Conservation (phyloP, 2,329 filamentous ascomycete species). For the Trichophyton verrucosum region DNA sequence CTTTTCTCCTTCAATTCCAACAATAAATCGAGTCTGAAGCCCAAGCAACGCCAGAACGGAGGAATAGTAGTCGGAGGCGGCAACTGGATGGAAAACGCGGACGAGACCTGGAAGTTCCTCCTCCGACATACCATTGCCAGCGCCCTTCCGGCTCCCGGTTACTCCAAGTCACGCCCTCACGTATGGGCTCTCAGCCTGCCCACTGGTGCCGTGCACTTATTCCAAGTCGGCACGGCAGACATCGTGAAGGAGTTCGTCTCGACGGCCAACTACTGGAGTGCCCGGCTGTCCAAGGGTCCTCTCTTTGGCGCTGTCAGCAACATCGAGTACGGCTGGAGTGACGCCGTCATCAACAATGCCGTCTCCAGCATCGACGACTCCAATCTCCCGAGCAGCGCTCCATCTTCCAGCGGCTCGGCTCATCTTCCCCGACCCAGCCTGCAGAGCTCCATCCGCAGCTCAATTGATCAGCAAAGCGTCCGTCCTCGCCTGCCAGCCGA, state of each 20-base stretch:
- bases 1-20: slow-evolving; percentile 84
- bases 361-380: slow-evolving; percentile 47
- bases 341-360: slow-evolving; percentile 67
- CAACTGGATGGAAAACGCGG: slow-evolving; percentile 96
- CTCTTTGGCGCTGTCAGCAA: slow-evolving; percentile 88
- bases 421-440: slow-evolving; percentile 37
- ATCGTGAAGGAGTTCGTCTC: slow-evolving; percentile 90
- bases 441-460: slow-evolving; percentile 51
- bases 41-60: slow-evolving; percentile 40
- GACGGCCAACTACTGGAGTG: slow-evolving; percentile 96
- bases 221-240: slow-evolving; percentile 90
- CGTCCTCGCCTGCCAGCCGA: slow-evolving; percentile 69
- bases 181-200: slow-evolving; percentile 91
- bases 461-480: slow-evolving; percentile 52
- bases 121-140: slow-evolving; percentile 87
- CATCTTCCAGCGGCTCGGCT: neutral
- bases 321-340: slow-evolving; percentile 94
- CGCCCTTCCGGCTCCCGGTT: slow-evolving; percentile 76
- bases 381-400: slow-evolving; percentile 22
- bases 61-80: slow-evolving; percentile 76
- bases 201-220: slow-evolving; percentile 90
- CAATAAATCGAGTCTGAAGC: slow-evolving; percentile 56
- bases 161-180: slow-evolving; percentile 77
- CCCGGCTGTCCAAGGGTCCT: slow-evolving; percentile 83
- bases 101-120: slow-evolving; percentile 73